Percentiles rank a stretch among this genome's conserved stretches.
Conservation (phyloP, 257 asterid species). For the Solanum appendiculatum region DNA sequence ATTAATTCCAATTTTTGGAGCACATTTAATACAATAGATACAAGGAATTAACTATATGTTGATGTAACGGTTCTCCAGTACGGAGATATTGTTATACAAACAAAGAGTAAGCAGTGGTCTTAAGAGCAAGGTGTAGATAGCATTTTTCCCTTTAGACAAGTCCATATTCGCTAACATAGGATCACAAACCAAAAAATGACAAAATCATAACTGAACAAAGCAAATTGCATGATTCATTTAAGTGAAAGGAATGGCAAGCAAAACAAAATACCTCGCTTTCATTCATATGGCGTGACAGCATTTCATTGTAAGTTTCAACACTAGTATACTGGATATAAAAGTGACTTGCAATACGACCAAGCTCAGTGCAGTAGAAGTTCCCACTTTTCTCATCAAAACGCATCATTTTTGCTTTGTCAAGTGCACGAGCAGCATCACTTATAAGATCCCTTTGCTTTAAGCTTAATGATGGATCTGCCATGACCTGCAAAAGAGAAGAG, state of each 20-base stretch:
- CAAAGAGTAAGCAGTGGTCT: background rate
- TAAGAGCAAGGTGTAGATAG: background rate
- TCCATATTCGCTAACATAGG: background rate
- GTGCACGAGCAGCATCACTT: conserved; percentile 93
- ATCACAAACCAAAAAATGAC: background rate
- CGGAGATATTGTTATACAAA: background rate
- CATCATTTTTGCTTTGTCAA: conserved; percentile 99
- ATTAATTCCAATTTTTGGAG: background rate
- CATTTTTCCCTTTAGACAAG: background rate
- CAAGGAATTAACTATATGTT: background rate
- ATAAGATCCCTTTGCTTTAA: conserved; percentile 88
- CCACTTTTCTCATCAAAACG: conserved; percentile 99
- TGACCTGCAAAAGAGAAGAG: conserved; percentile 41
- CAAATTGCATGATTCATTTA: background rate
- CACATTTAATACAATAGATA: background rate
- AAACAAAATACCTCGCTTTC: conserved; percentile 75
- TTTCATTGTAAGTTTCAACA: conserved; percentile 90
- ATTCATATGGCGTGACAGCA: conserved; percentile 88
- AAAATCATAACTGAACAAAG: background rate
- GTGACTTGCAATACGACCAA: conserved; percentile 99
- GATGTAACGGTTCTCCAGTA: background rate
- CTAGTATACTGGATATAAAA: conserved; percentile 94
- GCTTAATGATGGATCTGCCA: conserved; percentile 89
- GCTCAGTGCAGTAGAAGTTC: conserved; percentile 95
- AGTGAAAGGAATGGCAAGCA: background rate